Conservation (phyloP, 805 yeast genomes). For the Metschnikowia continentalis region DNA sequence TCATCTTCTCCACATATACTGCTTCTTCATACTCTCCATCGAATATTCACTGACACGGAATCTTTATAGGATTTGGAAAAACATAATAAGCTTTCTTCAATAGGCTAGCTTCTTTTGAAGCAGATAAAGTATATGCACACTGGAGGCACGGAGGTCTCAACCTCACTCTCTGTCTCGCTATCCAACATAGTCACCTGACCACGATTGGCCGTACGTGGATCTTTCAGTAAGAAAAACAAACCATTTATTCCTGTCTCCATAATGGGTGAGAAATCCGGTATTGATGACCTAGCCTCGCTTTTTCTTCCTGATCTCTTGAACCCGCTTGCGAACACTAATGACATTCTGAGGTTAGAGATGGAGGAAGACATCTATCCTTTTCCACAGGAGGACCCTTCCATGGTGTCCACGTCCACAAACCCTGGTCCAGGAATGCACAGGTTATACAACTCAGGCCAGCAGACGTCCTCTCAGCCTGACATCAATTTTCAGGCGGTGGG, state of each 20-base stretch:
- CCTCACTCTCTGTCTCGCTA: not conserved
- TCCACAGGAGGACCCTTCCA: not conserved
- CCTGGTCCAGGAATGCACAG: not conserved
- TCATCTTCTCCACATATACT: no score
- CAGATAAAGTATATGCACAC: not conserved
- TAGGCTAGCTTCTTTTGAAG: no score
- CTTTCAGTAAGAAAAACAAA: not conserved
- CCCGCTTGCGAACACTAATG: slow-evolving; percentile 10
- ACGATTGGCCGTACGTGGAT: not conserved
- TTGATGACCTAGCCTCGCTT: slow-evolving; percentile 40
- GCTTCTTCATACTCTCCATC: no score
- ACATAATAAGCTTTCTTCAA: no score
- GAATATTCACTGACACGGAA: no score
- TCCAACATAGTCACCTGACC: slow-evolving; percentile 1
- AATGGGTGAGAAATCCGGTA: slow-evolving; percentile 20
- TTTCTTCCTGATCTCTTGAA: slow-evolving; percentile 39
- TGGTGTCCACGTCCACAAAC: not conserved
- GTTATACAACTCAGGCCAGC: not conserved
- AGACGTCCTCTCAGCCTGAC: not conserved
- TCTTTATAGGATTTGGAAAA: no score
- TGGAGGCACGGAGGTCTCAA: not conserved
- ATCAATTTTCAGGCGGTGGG: not conserved
- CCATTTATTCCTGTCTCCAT: not conserved
- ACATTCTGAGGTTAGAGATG: not conserved
- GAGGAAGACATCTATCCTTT: slow-evolving; percentile 3